A percentile compares a stretch with the other conserved stretches of the same genome.
These are phyloP conservation scores for Paramecium sexaurelia DNA, from an alignment of 73 alveolate species.

Conservation along the genomic window DNA sequence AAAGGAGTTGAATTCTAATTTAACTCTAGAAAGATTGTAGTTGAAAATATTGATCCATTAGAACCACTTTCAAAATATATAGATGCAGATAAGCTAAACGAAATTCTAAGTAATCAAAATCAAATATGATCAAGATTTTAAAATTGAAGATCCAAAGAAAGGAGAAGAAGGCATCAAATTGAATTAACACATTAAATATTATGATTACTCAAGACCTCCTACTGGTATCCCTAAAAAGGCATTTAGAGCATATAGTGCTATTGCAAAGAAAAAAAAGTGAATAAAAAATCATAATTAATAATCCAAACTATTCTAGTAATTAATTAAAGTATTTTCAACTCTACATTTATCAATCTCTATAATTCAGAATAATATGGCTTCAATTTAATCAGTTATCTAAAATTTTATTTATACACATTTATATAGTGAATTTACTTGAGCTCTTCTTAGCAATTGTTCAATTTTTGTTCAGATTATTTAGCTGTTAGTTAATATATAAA, in stretches of 20 bases:
- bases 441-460: not conserved
- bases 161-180: conserved; percentile 37
- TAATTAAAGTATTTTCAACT: not conserved
- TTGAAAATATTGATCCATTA: not conserved
- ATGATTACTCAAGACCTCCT: conserved; percentile 35
- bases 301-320: not conserved
- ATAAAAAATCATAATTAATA: not conserved
- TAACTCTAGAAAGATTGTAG: conserved; percentile 13
- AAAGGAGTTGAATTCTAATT: conserved; percentile 8
- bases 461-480: not conserved
- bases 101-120: not conserved
- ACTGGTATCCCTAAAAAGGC: not conserved
- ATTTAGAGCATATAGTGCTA: conserved; percentile 49
- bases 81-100: conserved; percentile 36
- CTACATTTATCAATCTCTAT: not conserved
- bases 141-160: conserved; percentile 1
- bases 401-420: not conserved
- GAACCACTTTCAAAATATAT: conserved; percentile 41
- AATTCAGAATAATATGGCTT: not conserved
- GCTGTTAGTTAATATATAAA: not conserved
- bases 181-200: not conserved
- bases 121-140: not conserved
- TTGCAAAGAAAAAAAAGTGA: conserved; percentile 10
- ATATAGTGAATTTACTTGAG: not conserved
- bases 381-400: not conserved